phyloP scores from a whole-genome alignment of 331 rosid genomes.

The Acacia concinna region DNA sequence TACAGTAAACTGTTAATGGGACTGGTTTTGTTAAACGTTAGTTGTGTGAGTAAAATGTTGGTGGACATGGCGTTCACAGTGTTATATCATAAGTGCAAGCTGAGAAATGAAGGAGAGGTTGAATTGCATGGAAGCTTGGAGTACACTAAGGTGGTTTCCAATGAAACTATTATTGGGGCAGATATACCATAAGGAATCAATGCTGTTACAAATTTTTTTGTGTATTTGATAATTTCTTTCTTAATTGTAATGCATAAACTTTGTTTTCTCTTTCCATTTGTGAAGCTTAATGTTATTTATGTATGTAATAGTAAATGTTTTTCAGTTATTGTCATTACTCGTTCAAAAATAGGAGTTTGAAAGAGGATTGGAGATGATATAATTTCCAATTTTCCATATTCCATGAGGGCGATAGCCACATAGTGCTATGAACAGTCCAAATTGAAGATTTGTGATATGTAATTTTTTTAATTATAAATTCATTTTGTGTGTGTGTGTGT shows the following conservation, averaged over 20 bases:
- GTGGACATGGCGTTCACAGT: slow-evolving; percentile 23
- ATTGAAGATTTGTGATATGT: too few relatives aligned
- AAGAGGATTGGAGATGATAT: too few relatives aligned
- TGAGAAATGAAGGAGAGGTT: slow-evolving; percentile 33
- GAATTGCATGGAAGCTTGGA: slow-evolving; percentile 21
- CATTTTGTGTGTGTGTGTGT: too few relatives aligned
- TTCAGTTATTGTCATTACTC: background rate
- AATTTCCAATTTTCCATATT: too few relatives aligned
- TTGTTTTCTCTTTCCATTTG: background rate
- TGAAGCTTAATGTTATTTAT: background rate
- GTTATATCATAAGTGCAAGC: slow-evolving; percentile 35
- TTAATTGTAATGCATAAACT: background rate
- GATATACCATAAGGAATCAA: background rate
- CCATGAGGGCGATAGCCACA: too few relatives aligned
- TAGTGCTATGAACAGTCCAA: too few relatives aligned
- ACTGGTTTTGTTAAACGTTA: background rate
- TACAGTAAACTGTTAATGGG: background rate
- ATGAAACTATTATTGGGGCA: background rate
- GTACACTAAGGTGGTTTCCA: background rate
- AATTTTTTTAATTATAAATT: too few relatives aligned
- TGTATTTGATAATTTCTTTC: background rate
- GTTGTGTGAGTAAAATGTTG: slow-evolving; percentile 8
- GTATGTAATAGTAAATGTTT: background rate
- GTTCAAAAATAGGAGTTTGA: background rate
- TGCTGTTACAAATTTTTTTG: background rate